These are phyloP conservation scores for Xylaria sp. DNA, from an alignment of 2,329 filamentous ascomycete genomes.

Conservation along the genomic window DNA sequence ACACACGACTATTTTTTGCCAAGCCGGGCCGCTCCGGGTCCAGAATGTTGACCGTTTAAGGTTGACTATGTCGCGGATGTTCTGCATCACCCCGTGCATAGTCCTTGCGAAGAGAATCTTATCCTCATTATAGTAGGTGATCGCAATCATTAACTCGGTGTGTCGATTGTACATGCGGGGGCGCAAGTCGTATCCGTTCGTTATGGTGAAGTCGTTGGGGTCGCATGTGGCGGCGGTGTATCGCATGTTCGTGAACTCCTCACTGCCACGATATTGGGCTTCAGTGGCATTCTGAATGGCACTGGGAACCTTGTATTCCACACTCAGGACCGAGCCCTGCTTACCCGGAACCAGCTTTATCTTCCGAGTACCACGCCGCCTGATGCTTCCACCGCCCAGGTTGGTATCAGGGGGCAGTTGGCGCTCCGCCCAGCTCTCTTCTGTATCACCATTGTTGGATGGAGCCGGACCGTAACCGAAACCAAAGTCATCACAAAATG, in stretches of 20 bases:
- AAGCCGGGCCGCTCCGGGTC: conserved; percentile 98
- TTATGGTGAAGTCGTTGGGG: conserved; percentile 96
- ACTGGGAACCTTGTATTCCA: conserved; percentile 95
- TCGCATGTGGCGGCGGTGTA: conserved; percentile 98
- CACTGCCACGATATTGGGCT: conserved; percentile 87
- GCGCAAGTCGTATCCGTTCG: conserved; percentile 98
- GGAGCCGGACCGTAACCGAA: conserved; percentile 51
- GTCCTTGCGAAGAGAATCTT: conserved; percentile 91
- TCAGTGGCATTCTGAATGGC: conserved; percentile 98
- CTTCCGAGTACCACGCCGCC: conserved; percentile 93
- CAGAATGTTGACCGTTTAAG: conserved; percentile 99
- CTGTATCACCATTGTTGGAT: conserved; percentile 59
- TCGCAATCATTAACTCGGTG: conserved; percentile 94
- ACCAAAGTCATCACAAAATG: too few relatives aligned
- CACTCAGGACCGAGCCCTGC: conserved; percentile 95
- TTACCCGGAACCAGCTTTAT: conserved; percentile 98
- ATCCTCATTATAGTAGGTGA: conserved; percentile 99
- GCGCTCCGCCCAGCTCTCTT: conserved; percentile 61
- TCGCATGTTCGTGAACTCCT: conserved; percentile 98
- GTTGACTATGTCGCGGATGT: conserved; percentile 98
- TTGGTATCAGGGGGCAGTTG: too few relatives aligned
- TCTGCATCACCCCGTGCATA: conserved; percentile 97
- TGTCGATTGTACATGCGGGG: conserved; percentile 99
- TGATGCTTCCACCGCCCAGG: conserved; percentile 80
- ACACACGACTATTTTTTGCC: conserved; percentile 99